Evolutionary conservation across 495 filamentous ascomycete genomes (phyloP), one percentile per base, ranked within the genome.

Genomic region (Penicillium cinerascens): DNA sequence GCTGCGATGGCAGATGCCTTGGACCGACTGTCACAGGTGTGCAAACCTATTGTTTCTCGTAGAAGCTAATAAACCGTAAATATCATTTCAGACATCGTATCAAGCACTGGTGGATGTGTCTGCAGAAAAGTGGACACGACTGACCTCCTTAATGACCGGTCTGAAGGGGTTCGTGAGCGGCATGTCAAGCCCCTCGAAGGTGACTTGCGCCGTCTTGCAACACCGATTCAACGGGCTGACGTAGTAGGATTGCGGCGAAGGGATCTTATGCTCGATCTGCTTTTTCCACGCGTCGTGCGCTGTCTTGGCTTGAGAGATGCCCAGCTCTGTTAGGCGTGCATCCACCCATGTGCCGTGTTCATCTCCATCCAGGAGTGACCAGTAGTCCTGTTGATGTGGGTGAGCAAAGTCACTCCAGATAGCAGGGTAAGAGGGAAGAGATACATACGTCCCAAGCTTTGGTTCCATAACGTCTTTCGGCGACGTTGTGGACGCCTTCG

Each of bases 11-110:
- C 76, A 6, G 80, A 71, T 54, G 80, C 81, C 21, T 61, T 72
- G 35, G 81, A 80, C 0, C 91, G 79, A 4, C 80, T 79, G 67
- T 96, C 91, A 70, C 91, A 96, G 7, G 89, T 93, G 64, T 95
- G 90, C 26, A 83, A 73, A 17, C 85, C 82, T 49, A 92, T 78
- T 1, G 82, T 80, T 66, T 96, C 91, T 26, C 91, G 81, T 39
- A 93, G 67, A 17, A 82, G 67, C 70, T 74, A 10, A 13, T 1
- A 13, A 3, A 33, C 10, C 13, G 1, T 33, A 13, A 13, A 39
- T 17, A 2, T 38, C 26, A 35, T 20, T 21, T 20, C 43, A 4
- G 1, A 22, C 27, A 10, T 21, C 4, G 13, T 11, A 10, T 13
- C 29, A 33, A 33, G 3, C 29, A 33, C 1, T 13, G 2, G 13